Evolutionary conservation across 495 filamentous ascomycete genomes (phyloP), one percentile per base, ranked within the genome.

Genomic region (Cercophora sp.): DNA sequence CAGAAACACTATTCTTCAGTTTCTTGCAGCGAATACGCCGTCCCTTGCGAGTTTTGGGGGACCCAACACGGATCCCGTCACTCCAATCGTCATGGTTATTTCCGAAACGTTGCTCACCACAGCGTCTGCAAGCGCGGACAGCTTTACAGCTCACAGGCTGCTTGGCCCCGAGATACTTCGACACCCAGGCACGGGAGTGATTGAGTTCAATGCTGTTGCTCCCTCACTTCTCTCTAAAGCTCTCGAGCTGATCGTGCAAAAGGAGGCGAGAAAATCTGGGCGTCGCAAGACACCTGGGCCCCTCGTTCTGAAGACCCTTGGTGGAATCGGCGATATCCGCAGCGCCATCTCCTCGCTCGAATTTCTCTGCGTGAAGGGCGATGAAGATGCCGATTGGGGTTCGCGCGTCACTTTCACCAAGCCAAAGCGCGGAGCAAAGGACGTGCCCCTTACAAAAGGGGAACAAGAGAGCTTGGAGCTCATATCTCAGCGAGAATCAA

Each of bases 141-240:
- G 85, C 62, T 88, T 99, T 55, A 97, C 91, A 0, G 89, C 86
- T 1, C 86, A 96, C 71, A 82, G 89, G 15, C 68, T 99, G 31
- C 81, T 99, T 8, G 91, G 94, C 0, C 84, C 89, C 1, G 85
- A 90, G 51, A 84, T 99, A 26, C 78, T 87, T 9, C 81, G 84
- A 39, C 88, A 97, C 64, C 82, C 86, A 1, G 80, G 80, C 22
- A 83, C 86, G 4, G 81, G 79, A 9, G 76, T 86, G 3, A 87
- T 99, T 44, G 89, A 92, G 57, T 97, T 96, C 68, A 96, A 97
- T 65, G 80, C 85, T 19, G 84, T 97, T 57, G 94, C 94, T 8
- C 84, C 89, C 0, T 94, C 93, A 0, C 83, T 90, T 32, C 80
- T 97, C 67, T 74, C 81, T 4, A 93, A 90, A 70, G 92, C 91